Evolutionary conservation across 768 basidiomycete species (phyloP).

Genomic region (Hericium erinaceus): DNA sequence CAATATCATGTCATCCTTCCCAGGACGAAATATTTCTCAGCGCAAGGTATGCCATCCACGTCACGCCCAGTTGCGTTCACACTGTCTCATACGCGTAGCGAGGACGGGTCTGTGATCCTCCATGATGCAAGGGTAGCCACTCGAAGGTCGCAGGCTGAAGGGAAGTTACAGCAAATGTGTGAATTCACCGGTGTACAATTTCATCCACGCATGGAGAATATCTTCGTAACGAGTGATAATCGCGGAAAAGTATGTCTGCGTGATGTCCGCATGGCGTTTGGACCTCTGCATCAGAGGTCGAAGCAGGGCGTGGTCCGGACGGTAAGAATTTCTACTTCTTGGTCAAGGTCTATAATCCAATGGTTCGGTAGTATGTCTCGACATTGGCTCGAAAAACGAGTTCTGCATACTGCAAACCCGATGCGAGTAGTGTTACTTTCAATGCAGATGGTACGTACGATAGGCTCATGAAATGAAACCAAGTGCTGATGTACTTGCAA

Average conservation of each 20-base stretch:
- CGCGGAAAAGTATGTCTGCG: conserved; percentile 55
- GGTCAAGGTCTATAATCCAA: not conserved
- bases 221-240: conserved; percentile 59
- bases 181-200: conserved; percentile 60
- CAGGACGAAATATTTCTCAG: conserved; percentile 63
- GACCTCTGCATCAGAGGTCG: conserved; percentile 34
- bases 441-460: conserved; percentile 49
- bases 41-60: conserved; percentile 39
- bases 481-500: not conserved
- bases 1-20: conserved; percentile 53
- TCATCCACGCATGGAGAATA: conserved; percentile 58
- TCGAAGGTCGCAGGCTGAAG: conserved; percentile 31
- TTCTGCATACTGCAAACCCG: conserved; percentile 43
- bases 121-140: conserved; percentile 45
- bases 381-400: conserved; percentile 33
- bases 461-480: too few species aligned
- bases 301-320: conserved; percentile 46
- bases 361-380: conserved; percentile 31
- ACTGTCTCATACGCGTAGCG: conserved; percentile 30
- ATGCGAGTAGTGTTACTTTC: conserved; percentile 59
- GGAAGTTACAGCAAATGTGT: conserved; percentile 39
- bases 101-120: conserved; percentile 58
- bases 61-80: not conserved
- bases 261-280: conserved; percentile 69
- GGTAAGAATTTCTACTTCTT: conserved; percentile 23